phyloP scores from a whole-genome alignment of 306 rosid genomes.

The Cicer yamashitae region DNA sequence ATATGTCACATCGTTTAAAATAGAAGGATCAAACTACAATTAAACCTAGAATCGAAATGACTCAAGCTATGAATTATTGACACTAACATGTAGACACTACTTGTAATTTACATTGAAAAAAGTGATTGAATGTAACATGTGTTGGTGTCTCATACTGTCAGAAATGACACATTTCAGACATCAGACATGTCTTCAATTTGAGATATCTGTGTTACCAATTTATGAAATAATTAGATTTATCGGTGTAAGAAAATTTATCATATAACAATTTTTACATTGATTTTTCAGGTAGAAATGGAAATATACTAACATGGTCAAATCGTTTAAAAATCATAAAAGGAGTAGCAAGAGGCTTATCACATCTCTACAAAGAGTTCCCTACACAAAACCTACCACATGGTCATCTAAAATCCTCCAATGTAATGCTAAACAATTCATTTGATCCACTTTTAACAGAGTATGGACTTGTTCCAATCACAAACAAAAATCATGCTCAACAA shows the following conservation, averaged over 20 bases:
- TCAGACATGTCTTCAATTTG: not conserved
- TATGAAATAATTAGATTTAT: not conserved
- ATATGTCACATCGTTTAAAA: too few species aligned
- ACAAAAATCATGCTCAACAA: constrained; percentile 59
- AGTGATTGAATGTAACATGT: too few species aligned
- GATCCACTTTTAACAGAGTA: constrained; percentile 64
- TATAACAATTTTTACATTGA: not conserved
- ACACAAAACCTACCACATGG: constrained; percentile 64
- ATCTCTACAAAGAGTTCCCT: constrained; percentile 63
- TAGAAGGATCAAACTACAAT: too few species aligned
- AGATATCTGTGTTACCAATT: too few species aligned
- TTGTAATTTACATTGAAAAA: too few species aligned
- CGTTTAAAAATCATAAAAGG: constrained; percentile 79
- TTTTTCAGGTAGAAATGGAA: constrained; percentile 52
- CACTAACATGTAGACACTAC: too few species aligned
- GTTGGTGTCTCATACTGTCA: too few species aligned
- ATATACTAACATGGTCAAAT: constrained; percentile 62
- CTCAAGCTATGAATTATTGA: too few species aligned
- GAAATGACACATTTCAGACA: too few species aligned
- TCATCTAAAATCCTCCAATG: constrained; percentile 84
- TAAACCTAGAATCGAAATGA: too few species aligned
- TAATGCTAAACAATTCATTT: constrained; percentile 54
- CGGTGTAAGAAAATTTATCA: not conserved
- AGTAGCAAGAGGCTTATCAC: constrained; percentile 63
- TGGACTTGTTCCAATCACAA: constrained; percentile 54